Evolutionary conservation across 768 basidiomycete genomes (phyloP), one percentile per base, ranked within the genome.

Genomic region (Termitomyces sp.): DNA sequence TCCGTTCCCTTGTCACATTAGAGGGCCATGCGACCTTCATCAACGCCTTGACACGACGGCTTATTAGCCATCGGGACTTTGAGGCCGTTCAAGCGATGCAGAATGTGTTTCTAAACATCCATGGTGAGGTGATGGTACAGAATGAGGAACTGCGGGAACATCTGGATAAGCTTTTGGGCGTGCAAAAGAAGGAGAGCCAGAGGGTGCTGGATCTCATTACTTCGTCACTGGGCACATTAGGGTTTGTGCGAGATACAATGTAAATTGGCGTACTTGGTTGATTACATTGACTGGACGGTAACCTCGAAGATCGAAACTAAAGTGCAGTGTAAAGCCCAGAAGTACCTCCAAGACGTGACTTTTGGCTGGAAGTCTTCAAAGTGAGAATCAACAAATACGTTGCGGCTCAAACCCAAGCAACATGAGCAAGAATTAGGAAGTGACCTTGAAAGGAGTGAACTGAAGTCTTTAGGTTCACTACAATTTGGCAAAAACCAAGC

Each of bases 41-140:
- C 45, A 74, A 78, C 57, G 89, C 93, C 0, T 77, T 98, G 25
- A 82, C 78, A 11, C 82, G 74, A 54, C 86, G 96, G 4, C 77
- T 98, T 27, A 73, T 70, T 34, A 90, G 90, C 7, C 91, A 86
- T 62, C 83, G 84, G 47, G 97, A 99, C 73, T 98, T 97, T 66
- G 97, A 99, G 71, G 95, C 93, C 12, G 90, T 96, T 4, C 94
- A 98, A 70, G 82, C 95, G 1, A 78, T 95, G 66, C 80, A 94
- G 64, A 86, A 79, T 61, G 88, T 96, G 2, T 93, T 97, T 69
- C 73, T 98, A 41, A 83, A 84, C 17, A 79, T 90, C 51, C 95
- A 98, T 67, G 88, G 87, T 4, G 95, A 98, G 54, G 75, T 86
- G 0, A 73, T 98, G 31, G 77, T 93, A 32, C 79, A 76, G 21